Percentiles rank a stretch among this genome's conserved stretches.
Evolutionary conservation across 768 basidiomycete genomes (phyloP).

Genomic region (Scleroderma bovista): DNA sequence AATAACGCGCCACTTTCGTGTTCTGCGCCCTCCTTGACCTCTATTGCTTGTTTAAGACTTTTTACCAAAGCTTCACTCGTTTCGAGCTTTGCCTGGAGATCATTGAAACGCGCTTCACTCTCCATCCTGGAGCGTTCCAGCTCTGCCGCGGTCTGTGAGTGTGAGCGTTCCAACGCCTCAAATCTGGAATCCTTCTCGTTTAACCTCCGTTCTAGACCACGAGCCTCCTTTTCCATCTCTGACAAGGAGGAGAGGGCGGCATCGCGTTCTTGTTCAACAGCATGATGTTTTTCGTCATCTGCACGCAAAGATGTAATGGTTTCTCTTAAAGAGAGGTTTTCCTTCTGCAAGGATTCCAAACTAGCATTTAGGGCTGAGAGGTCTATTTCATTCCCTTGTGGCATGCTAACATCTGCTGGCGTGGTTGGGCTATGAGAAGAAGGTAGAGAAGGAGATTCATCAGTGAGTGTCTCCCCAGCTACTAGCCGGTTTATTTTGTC

Average conservation of each 20-base stretch:
- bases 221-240: constrained; percentile 40
- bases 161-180: constrained; percentile 42
- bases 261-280: constrained; percentile 41
- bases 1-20: constrained; percentile 46
- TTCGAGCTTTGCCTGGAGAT: constrained; percentile 41
- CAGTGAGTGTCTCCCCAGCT: constrained; percentile 22
- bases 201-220: constrained; percentile 37
- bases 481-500: constrained; percentile 45
- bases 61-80: constrained; percentile 39
- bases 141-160: constrained; percentile 32
- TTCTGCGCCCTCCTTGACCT: constrained; percentile 45
- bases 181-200: constrained; percentile 41
- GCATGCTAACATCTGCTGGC: constrained; percentile 30
- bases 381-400: constrained; percentile 11
- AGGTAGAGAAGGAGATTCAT: constrained; percentile 7
- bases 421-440: constrained; percentile 21
- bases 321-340: constrained; percentile 55
- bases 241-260: constrained; percentile 34
- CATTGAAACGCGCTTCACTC: constrained; percentile 36
- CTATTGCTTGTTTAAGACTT: constrained; percentile 48
- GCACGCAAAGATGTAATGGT: constrained; percentile 20
- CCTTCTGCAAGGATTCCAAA: constrained; percentile 61
- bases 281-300: constrained; percentile 19
- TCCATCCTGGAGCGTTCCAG: constrained; percentile 45
- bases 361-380: constrained; percentile 26